These are phyloP conservation scores for Betula pendula DNA, from an alignment of 306 rosid genomes.

Conservation along the genomic window DNA sequence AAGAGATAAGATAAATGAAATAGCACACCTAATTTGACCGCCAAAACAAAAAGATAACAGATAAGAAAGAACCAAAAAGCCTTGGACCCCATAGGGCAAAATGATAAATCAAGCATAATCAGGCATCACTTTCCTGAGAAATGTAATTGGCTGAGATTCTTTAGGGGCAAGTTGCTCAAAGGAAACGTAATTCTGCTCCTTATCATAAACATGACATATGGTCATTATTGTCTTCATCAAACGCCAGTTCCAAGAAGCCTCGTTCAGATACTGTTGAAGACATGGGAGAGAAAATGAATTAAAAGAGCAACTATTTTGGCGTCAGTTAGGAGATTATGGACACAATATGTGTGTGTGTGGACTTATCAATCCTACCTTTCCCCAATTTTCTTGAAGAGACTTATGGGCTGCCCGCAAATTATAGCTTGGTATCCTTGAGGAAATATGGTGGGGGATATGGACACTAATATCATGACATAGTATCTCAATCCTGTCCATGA, in stretches of 20 bases:
- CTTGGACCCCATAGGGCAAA: slow-evolving; percentile 27
- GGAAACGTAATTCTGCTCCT: slow-evolving; percentile 65
- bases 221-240: slow-evolving; percentile 94
- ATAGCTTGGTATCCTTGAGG: slow-evolving; percentile 89
- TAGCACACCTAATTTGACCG: slow-evolving; percentile 36
- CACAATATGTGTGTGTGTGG: neutral
- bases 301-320: slow-evolving; percentile 11
- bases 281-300: slow-evolving; percentile 28
- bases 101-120: slow-evolving; percentile 59
- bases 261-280: slow-evolving; percentile 67
- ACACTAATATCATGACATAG: slow-evolving; percentile 88
- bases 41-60: slow-evolving; percentile 25
- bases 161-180: slow-evolving; percentile 71
- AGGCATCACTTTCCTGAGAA: slow-evolving; percentile 84
- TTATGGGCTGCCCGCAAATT: slow-evolving; percentile 83
- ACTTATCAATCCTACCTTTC: slow-evolving; percentile 57
- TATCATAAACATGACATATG: slow-evolving; percentile 77
- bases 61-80: slow-evolving; percentile 31
- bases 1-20: slow-evolving; percentile 31
- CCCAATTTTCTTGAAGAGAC: slow-evolving; percentile 86
- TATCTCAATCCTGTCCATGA: slow-evolving; percentile 71
- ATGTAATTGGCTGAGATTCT: slow-evolving; percentile 68
- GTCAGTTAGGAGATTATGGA: neutral
- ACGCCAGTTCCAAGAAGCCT: slow-evolving; percentile 91
- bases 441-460: slow-evolving; percentile 89